These are phyloP conservation scores for Coleophoma eucalyptorum DNA, from an alignment of 2,329 filamentous ascomycete species.

Conservation along the genomic window DNA sequence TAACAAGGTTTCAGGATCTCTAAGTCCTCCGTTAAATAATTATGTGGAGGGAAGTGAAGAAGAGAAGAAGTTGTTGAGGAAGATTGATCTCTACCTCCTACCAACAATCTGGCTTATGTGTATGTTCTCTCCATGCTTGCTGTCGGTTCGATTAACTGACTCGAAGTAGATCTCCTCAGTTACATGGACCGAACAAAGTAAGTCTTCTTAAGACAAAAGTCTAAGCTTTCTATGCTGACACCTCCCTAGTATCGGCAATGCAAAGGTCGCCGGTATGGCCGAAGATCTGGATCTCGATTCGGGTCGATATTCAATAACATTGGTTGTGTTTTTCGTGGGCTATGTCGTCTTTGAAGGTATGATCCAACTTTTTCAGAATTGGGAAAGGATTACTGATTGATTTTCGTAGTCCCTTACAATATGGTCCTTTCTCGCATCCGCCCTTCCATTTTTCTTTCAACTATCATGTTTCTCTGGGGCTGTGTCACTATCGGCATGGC, in stretches of 20 bases:
- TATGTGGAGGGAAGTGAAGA: background rate
- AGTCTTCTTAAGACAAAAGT: background rate
- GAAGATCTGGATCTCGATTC: slow-evolving; percentile 41
- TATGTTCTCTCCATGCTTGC: background rate
- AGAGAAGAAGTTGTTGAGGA: slow-evolving; percentile 1
- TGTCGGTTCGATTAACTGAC: background rate
- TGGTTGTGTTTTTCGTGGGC: slow-evolving; percentile 50
- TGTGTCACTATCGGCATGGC: slow-evolving; percentile 42
- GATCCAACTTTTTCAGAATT: too few relatives aligned
- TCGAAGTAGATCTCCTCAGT: background rate
- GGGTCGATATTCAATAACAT: slow-evolving; percentile 43
- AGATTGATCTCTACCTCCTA: slow-evolving; percentile 4
- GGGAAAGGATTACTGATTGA: too few relatives aligned
- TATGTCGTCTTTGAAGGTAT: slow-evolving; percentile 45
- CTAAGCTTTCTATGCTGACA: background rate
- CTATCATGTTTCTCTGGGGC: slow-evolving; percentile 45
- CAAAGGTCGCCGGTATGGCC: slow-evolving; percentile 46
- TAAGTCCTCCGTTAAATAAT: background rate
- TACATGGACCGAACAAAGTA: slow-evolving; percentile 4
- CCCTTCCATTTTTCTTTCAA: slow-evolving; percentile 45
- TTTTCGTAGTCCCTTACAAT: slow-evolving; percentile 42
- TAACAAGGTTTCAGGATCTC: background rate
- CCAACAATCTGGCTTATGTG: slow-evolving; percentile 1
- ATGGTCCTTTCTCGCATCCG: slow-evolving; percentile 44
- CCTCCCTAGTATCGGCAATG: slow-evolving; percentile 39